phyloP scores from a whole-genome alignment of 1,284 basidiomycete genomes.

The Ustilago loliicola region DNA sequence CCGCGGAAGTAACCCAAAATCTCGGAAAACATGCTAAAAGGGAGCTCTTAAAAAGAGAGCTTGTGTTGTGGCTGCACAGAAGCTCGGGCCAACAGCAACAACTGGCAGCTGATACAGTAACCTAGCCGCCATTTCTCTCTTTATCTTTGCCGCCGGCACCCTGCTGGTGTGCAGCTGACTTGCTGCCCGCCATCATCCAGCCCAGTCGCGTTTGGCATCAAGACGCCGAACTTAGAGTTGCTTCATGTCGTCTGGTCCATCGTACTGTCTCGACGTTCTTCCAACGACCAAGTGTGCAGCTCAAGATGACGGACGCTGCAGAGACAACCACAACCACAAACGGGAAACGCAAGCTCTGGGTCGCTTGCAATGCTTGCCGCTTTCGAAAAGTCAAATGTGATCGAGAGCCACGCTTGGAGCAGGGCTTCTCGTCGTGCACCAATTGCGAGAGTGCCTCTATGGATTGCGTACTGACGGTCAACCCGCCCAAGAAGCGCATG shows the following conservation, averaged over 20 bases:
- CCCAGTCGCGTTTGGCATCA: not conserved
- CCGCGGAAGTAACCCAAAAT: not conserved
- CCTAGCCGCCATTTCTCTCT: not conserved
- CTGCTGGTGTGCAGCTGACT: not conserved
- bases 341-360: conserved; percentile 41
- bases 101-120: not conserved
- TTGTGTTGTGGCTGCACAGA: not conserved
- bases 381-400: conserved; percentile 52
- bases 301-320: conserved; percentile 9
- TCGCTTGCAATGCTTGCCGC: conserved; percentile 47
- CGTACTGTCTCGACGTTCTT: not conserved
- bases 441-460: conserved; percentile 31
- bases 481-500: conserved; percentile 46
- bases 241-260: not conserved
- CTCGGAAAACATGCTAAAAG: not conserved
- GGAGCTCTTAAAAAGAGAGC: not conserved
- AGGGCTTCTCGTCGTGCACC: conserved; percentile 25
- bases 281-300: not conserved
- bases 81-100: not conserved
- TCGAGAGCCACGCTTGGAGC: conserved; percentile 33
- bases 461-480: conserved; percentile 38
- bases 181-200: not conserved
- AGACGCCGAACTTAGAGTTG: not conserved
- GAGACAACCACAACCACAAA: conserved; percentile 10
- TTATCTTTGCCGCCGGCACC: not conserved